Evolutionary conservation across 2,329 filamentous ascomycete species (phyloP).

Genomic region (Talaromyces funiculosus): DNA sequence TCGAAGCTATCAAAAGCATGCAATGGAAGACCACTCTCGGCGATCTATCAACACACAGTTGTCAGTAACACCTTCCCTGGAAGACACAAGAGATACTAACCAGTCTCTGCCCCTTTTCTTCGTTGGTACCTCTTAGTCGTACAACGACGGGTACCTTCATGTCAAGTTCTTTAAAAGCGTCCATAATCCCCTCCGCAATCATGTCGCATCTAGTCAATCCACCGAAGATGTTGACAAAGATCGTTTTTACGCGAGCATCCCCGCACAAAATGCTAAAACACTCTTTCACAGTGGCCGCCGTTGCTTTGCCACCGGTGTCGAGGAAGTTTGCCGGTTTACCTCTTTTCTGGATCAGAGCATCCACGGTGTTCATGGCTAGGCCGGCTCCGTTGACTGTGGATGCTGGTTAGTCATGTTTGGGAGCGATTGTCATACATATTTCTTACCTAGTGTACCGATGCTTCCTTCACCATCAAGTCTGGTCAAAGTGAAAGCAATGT

Average conservation of each 20-base stretch:
- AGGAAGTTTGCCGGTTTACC: conserved; percentile 76
- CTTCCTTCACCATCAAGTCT: conserved; percentile 49
- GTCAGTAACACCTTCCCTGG: background rate
- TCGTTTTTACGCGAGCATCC: conserved; percentile 65
- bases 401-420: background rate
- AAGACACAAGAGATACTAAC: conserved; percentile 27
- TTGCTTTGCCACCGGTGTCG: conserved; percentile 85
- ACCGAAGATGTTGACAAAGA: conserved; percentile 68
- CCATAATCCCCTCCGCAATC: conserved; percentile 69
- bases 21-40: conserved; percentile 60
- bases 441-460: conserved; percentile 63
- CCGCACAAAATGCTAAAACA: conserved; percentile 68
- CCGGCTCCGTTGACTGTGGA: conserved; percentile 72
- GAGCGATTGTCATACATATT: background rate
- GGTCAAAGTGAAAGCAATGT: conserved; percentile 1
- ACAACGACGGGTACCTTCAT: conserved; percentile 71
- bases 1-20: conserved; percentile 71
- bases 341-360: conserved; percentile 64
- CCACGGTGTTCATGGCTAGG: conserved; percentile 85
- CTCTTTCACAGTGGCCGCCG: conserved; percentile 69
- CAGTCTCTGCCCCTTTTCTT: conserved; percentile 63
- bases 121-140: conserved; percentile 67
- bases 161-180: conserved; percentile 65
- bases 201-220: conserved; percentile 70
- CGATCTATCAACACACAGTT: conserved; percentile 43